Base-by-base conservation (phyloP, 768 basidiomycete genomes). In the Tulasnella sp. region DNA sequence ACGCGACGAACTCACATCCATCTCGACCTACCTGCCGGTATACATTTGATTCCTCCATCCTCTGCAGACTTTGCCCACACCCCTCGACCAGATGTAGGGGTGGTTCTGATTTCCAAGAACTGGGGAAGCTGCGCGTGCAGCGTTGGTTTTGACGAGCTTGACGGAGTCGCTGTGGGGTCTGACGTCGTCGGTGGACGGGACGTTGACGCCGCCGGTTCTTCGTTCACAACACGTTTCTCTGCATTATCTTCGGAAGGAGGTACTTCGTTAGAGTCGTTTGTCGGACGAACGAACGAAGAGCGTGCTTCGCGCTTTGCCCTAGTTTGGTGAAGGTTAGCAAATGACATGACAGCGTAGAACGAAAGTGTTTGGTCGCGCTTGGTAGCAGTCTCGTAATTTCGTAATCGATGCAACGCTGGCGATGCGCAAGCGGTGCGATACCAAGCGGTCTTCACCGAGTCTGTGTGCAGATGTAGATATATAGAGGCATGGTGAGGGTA, bases 61-160 rank as follows among this genome's bases (percentile, higher is more conserved):
- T 28, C 72, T 40, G 14, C 72, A 7, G 48, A 0, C 54, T 79
- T 79, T 11, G 75, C 74, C 37, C 64, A 81, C 9, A 81, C 79
- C 20, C 81, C 78, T 18, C 81, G 54, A n/a, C 81, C 81, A 50
- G 50, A 48, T 5, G 46, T 58, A 16, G 64, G 4, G 37, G 48
- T 75, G 16, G 40, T 58, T 18, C 72, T 78, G 28, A 81, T 79
- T 34, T 81, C 81, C 22, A 80, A 40, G 69, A 74, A 46, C 28
- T 12, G 34, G 28, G 79, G 69, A 28, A 80, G 72, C 22, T 80
- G 64, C 22, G 69, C 24, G 72, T 80, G 48, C 14, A 80, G 31
- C 1, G 42, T 34, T 11, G 22, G 31, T 8, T 64, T 64, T 64
- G 60, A 64, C n/a, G 60, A 64, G 8, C n/a, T 64, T 31, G 60